Percentiles rank a stretch among this genome's conserved stretches.
Evolutionary conservation across 2,329 filamentous ascomycete genomes (phyloP).

Genomic region (Phaeoacremonium minimum): DNA sequence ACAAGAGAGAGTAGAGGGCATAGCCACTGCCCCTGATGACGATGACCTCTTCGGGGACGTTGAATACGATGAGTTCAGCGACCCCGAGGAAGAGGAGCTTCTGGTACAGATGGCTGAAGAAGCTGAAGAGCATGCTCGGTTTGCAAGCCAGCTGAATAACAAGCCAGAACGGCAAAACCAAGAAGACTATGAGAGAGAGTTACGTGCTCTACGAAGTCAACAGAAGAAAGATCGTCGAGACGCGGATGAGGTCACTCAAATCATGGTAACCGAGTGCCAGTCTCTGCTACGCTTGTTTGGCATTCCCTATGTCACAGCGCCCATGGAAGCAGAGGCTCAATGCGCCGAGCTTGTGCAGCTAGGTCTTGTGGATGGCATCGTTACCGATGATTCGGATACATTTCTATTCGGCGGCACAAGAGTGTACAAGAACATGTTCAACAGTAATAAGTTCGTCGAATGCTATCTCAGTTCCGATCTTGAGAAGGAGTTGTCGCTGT

Average conservation of each 20-base stretch:
- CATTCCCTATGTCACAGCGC: constrained; percentile 92
- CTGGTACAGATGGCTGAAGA: constrained; percentile 82
- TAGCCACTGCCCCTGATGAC: constrained; percentile 14
- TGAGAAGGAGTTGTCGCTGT: constrained; percentile 83
- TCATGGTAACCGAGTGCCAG: constrained; percentile 95
- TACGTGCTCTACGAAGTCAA: constrained; percentile 83
- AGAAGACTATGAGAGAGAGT: constrained; percentile 79
- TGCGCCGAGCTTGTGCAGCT: constrained; percentile 86
- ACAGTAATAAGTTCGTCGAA: constrained; percentile 95
- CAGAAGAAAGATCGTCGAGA: constrained; percentile 95
- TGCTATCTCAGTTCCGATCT: constrained; percentile 84
- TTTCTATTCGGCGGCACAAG: constrained; percentile 95
- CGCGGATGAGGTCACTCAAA: constrained; percentile 92
- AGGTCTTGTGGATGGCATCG: constrained; percentile 91
- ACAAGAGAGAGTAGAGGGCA: constrained; percentile 16
- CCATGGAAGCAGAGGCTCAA: constrained; percentile 98
- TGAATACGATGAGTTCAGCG: constrained; percentile 72
- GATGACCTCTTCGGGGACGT: constrained; percentile 29
- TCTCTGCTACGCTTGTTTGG: constrained; percentile 86
- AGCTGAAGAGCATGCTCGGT: constrained; percentile 89
- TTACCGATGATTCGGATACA: constrained; percentile 94
- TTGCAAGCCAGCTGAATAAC: constrained; percentile 81
- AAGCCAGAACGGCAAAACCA: constrained; percentile 66
- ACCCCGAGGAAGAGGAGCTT: constrained; percentile 89
- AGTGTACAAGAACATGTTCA: constrained; percentile 99